Evolutionary conservation across 495 filamentous ascomycete species (phyloP), one percentile per base, ranked within the genome.

Genomic region (Hypoxylon crocopeplum): DNA sequence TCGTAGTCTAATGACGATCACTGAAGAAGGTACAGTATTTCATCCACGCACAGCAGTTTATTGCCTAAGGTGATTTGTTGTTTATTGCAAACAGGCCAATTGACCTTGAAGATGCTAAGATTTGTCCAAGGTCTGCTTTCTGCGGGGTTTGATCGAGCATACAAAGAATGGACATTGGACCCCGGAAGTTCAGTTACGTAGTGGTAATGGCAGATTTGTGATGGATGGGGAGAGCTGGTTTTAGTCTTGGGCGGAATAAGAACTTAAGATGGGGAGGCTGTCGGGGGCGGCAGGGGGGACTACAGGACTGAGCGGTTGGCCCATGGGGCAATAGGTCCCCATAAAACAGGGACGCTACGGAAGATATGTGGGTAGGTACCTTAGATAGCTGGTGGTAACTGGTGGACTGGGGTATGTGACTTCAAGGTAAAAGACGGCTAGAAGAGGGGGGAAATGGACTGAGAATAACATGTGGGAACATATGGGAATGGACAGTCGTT

Each of bases 121-220:
- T 50, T 58, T 51, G 54, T 55, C 55, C 48, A 34, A 48, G 30
- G 44, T 55, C 48, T 40, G 37, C 39, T 55, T 47, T 56, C 61
- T 64, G 61, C 61, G 61, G 61, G 61, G 61, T 64, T 64, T 55
- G 61, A 41, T 54, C 42, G 19, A 48, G 33, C 54, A 59, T 54
- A 64, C 60, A 64, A 55, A 64, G 55, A 45, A 59, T 53, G 27
- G 49, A 51, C 49, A 54, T 64, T 54, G 54, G 53, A 48, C 54
- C 60, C 54, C 44, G 5, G 42, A 21, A 56, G n/a, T n/a, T n/a
- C n/a, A 50, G 49, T 64, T 58, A 58, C 61, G 61, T 64, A 63
- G 58, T 57, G 20, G 20, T 10, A 25, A 21, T 44, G 40, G 20
- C 12, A 29, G 21, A 24, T 44, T 11, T 34, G 4, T 39, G 36